A percentile compares a stretch with the other conserved stretches of the same genome.
These are phyloP conservation scores for Phytophthora sp. DNA, from an alignment of 352 stramenopile genomes.

Conservation along the genomic window DNA sequence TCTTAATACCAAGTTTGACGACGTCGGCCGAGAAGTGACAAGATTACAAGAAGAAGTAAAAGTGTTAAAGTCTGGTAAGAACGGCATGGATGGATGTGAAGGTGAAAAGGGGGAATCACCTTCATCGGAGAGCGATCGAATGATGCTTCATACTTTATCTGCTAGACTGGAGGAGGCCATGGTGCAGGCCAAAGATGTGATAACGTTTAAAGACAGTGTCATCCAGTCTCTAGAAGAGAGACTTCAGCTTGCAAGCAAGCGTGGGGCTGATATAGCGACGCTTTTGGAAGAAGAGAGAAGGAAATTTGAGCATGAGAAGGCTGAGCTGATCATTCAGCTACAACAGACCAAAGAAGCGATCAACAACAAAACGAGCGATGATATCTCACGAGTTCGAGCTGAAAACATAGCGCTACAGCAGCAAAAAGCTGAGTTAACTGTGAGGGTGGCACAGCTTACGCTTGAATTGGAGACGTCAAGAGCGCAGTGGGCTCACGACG, in stretches of 20 bases:
- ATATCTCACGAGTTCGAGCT: conserved; percentile 14
- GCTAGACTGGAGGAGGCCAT: conserved; percentile 62
- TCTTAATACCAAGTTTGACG: conserved; percentile 52
- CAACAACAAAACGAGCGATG: conserved; percentile 6
- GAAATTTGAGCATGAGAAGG: conserved; percentile 27
- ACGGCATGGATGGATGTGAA: neutral
- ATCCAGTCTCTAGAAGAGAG: conserved; percentile 59
- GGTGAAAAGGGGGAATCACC: neutral
- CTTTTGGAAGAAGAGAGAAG: conserved; percentile 20
- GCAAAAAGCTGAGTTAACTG: conserved; percentile 36
- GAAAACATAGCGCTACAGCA: conserved; percentile 27
- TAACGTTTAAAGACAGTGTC: conserved; percentile 66
- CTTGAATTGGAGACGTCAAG: conserved; percentile 37
- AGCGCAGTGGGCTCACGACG: conserved; percentile 27
- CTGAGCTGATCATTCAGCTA: conserved; percentile 24
- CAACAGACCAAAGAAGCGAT: conserved; percentile 20
- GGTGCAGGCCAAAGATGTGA: conserved; percentile 71
- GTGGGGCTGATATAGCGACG: conserved; percentile 15
- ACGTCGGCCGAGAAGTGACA: conserved; percentile 46
- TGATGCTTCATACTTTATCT: conserved; percentile 64
- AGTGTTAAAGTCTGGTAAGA: conserved; percentile 34
- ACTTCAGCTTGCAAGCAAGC: conserved; percentile 38
- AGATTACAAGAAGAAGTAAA: conserved; percentile 53
- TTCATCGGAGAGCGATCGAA: conserved; percentile 33
- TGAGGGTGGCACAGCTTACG: conserved; percentile 38